Percentiles rank a stretch among this genome's conserved stretches.
phyloP scores from a whole-genome alignment of 2,329 filamentous ascomycete species.

The Colletotrichum noveboracense region DNA sequence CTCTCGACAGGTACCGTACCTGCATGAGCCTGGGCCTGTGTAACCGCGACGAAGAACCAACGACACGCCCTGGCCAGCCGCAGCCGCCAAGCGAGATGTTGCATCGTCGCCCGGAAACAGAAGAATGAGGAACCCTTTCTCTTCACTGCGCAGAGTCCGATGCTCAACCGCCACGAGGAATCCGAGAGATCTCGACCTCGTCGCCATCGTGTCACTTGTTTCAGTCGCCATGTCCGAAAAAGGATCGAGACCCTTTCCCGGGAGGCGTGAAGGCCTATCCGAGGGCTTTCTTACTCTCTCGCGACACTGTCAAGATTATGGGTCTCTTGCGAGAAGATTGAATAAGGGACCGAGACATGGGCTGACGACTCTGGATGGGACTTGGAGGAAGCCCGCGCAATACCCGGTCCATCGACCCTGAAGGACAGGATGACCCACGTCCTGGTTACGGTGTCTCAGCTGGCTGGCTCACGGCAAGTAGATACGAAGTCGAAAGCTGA shows the following conservation, averaged over 20 bases:
- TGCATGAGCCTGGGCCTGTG: not conserved
- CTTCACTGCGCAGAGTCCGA: not conserved
- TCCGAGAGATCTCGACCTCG: not conserved
- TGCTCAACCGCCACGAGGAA: not conserved
- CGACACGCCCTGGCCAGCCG: not conserved
- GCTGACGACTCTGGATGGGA: not conserved
- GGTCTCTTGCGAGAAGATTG: not conserved
- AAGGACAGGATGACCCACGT: not conserved
- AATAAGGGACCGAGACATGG: constrained; percentile 4
- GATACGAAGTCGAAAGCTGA: not conserved
- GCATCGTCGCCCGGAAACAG: not conserved
- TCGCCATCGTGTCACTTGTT: not conserved
- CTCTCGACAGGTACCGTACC: not conserved
- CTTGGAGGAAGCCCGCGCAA: not conserved
- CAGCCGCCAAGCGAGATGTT: not conserved
- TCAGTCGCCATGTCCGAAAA: constrained; percentile 3
- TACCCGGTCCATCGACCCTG: not conserved
- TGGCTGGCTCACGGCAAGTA: not conserved
- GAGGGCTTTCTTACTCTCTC: not conserved
- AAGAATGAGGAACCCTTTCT: not conserved
- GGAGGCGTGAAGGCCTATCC: not conserved
- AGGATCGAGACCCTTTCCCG: not conserved
- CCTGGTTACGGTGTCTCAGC: constrained; percentile 9
- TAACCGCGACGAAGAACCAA: constrained; percentile 3
- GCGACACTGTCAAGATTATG: constrained; percentile 2